phyloP scores from a whole-genome alignment of 2,329 filamentous ascomycete genomes.

The Apiospora rasikravindrae region DNA sequence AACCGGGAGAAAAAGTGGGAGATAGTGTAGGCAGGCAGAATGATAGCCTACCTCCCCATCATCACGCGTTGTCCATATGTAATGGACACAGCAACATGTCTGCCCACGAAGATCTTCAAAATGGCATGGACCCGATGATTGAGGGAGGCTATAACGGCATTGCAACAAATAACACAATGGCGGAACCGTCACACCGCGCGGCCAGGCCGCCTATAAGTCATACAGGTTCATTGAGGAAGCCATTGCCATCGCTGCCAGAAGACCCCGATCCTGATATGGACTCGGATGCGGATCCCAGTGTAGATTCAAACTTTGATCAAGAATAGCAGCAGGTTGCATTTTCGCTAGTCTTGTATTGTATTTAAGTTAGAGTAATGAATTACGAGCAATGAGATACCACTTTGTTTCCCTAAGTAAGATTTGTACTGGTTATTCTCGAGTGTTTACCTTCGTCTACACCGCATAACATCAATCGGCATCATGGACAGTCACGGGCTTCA shows the following conservation, averaged over 20 bases:
- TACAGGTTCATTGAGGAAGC: constrained; percentile 43
- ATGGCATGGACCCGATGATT: background rate
- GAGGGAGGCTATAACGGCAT: background rate
- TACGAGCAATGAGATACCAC: constrained; percentile 16
- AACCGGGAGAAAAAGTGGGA: background rate
- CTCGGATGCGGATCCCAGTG: background rate
- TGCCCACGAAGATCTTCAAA: background rate
- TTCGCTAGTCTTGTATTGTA: background rate
- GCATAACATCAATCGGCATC: background rate
- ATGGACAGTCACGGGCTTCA: background rate
- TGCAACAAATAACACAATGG: background rate
- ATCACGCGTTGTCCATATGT: background rate
- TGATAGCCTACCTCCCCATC: background rate
- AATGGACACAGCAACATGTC: background rate
- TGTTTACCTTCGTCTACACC: background rate
- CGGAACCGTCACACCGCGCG: constrained; percentile 17
- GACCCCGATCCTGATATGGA: constrained; percentile 33
- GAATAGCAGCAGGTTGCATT: constrained; percentile 13
- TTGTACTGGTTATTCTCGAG: background rate
- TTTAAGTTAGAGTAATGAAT: constrained; percentile 11
- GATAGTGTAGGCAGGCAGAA: background rate
- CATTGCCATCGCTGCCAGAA: constrained; percentile 49
- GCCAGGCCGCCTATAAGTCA: constrained; percentile 29
- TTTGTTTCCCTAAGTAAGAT: background rate
- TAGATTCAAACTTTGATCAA: background rate